Evolutionary conservation across 2,329 filamentous ascomycete genomes (phyloP), one percentile per base, ranked within the genome.

Genomic region (Fusarium haematococcum): DNA sequence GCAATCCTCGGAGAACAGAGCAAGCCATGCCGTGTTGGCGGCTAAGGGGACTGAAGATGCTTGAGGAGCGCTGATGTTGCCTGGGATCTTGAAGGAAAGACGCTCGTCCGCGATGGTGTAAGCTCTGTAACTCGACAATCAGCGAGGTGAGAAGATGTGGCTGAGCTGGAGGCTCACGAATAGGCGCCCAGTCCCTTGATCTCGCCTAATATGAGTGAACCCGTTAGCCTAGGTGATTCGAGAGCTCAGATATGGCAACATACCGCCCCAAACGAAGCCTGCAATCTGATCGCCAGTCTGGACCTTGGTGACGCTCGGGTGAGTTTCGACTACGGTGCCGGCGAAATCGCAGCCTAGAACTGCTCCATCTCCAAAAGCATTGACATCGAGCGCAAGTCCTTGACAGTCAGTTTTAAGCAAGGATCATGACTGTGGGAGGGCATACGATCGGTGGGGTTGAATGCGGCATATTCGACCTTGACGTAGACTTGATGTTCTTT

Each of bases 41-140:
- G 84, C 84, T 2, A 86, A 68, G 0, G 84, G 82, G 1, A 86
- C 65, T 0, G 84, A 83, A 1, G 76, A 79, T 1, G 83, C 84
- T 27, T 83, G 68, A 2, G 78, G 78, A 0, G 45, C 67, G 0
- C 73, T 45, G 2, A 83, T 76, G 0, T 50, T 66, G 4, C 25
- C 9, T 0, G 85, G 83, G 0, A 86, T 59, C 4, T 81, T 81
- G 71, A 84, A 86, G 20, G 79, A 82, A 27, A 85, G 81, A 4
- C 73, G 70, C 39, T 85, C 80, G 16, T 86, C 83, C 1, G 84
- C 84, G 4, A 86, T 48, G 0, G 79, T 77, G 63, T 85, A 84
- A 58, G 82, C 67, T 30, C 80, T 80, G 64, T 81, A 2, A 5
- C 0, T 11, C 7, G 2, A 14, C 1, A 3, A 57, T 41, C 27